phyloP scores from a whole-genome alignment of 305 asterid genomes.

The Solanum hybrid region DNA sequence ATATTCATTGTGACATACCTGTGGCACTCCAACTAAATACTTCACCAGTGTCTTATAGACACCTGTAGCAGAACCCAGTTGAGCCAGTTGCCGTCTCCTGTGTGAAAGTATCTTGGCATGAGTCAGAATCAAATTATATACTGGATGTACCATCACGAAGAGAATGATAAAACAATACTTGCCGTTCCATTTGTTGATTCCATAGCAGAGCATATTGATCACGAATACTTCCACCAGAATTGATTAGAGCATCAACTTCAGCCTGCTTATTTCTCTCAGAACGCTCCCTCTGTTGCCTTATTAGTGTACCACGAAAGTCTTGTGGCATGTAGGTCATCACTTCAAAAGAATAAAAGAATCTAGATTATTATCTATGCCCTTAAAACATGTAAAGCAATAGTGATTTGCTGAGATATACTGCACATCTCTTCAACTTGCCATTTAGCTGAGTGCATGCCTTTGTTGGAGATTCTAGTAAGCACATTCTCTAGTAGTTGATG shows the following conservation, averaged over 20 bases:
- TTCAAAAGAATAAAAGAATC: constrained; percentile 18
- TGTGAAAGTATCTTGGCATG: constrained; percentile 9
- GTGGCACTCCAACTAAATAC: constrained; percentile 97
- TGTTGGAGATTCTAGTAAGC: not conserved
- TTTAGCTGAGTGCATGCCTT: not conserved
- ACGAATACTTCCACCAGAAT: constrained; percentile 79
- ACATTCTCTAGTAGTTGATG: not conserved
- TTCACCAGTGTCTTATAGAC: constrained; percentile 90
- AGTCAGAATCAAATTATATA: not conserved
- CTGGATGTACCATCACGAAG: constrained; percentile 3
- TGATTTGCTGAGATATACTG: not conserved
- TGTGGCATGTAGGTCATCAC: constrained; percentile 99
- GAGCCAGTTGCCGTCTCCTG: constrained; percentile 93
- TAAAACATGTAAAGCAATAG: not conserved
- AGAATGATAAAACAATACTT: not conserved
- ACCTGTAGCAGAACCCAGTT: constrained; percentile 97
- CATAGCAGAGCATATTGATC: constrained; percentile 79
- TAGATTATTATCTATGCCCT: not conserved
- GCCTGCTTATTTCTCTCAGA: constrained; percentile 96
- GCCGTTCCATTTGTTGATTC: constrained; percentile 98
- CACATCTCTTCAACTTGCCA: not conserved
- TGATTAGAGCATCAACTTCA: constrained; percentile 64
- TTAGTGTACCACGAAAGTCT: constrained; percentile 91
- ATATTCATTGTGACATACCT: constrained; percentile 37
- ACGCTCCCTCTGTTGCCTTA: constrained; percentile 94